These are phyloP conservation scores for Diaporthe citriasiana DNA, from an alignment of 2,329 filamentous ascomycete species.

Conservation along the genomic window DNA sequence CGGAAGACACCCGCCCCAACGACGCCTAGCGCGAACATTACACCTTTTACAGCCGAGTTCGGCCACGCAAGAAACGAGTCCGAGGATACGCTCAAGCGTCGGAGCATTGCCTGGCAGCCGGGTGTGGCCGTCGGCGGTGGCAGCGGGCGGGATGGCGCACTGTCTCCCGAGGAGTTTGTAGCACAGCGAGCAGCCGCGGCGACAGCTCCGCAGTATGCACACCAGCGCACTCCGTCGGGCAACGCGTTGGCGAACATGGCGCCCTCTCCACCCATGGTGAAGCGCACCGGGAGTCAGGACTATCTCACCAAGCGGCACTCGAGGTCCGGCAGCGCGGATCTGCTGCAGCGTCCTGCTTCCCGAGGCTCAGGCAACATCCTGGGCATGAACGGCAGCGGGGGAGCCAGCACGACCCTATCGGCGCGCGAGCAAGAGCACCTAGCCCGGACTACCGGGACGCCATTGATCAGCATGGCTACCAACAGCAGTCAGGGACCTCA, in stretches of 20 bases:
- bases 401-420: slow-evolving; percentile 73
- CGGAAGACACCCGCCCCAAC: slow-evolving; percentile 40
- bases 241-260: slow-evolving; percentile 59
- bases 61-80: slow-evolving; percentile 63
- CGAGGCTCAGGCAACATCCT: slow-evolving; percentile 69
- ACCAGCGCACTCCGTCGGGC: slow-evolving; percentile 71
- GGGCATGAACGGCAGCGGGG: slow-evolving; percentile 59
- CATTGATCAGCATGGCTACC: slow-evolving; percentile 78
- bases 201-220: slow-evolving; percentile 68
- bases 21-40: slow-evolving; percentile 42
- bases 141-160: slow-evolving; percentile 61
- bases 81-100: slow-evolving; percentile 66
- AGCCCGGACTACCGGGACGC: slow-evolving; percentile 83
- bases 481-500: slow-evolving; percentile 60
- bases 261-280: slow-evolving; percentile 58
- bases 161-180: slow-evolving; percentile 88
- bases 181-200: slow-evolving; percentile 78
- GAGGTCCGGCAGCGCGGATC: slow-evolving; percentile 62
- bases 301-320: slow-evolving; percentile 57
- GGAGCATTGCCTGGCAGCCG: slow-evolving; percentile 85
- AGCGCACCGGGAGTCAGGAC: slow-evolving; percentile 58
- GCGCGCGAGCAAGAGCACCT: slow-evolving; percentile 91
- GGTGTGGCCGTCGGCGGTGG: slow-evolving; percentile 67
- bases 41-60: slow-evolving; percentile 45
- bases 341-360: slow-evolving; percentile 69